Base-by-base conservation (phyloP, 371 early-diverging fungal species). In the Mucor saturninus region DNA sequence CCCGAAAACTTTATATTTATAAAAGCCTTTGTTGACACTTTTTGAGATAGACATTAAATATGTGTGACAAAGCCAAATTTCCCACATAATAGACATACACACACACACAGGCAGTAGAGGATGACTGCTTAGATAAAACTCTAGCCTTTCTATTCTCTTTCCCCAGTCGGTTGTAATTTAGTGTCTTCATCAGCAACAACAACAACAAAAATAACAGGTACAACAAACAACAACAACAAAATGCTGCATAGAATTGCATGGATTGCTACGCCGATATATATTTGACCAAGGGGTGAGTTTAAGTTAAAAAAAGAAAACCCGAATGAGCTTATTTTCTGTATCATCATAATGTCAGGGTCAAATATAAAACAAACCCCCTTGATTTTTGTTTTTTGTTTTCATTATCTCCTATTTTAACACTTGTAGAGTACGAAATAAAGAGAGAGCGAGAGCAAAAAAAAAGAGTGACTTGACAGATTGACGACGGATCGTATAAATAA, bases 391-490 rank as follows among this genome's bases (percentile, higher is more conserved):
- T 45, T 15, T 45, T n/a, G 6, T 15, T 45, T 45, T 45, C 45
- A 45, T 45, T 45, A 45, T 45, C 45, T 45, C 45, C 45, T 45
- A 45, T 45, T 45, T 42, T n/a, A 10, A 42, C 6, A 38, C 35
- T 4, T 35, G 35, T 6, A 35, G 8, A 35, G 35, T 35, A 2
- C 4, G 35, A 43, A n/a, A 43, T 9, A 43, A 4, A 43, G 45
- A 15, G 45, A 43, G 15, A 15, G 31, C 8, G 52, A 54, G 37
- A 39, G 56, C 21, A 21, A n/a, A 31, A 40, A 29, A 30, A 26
- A 56, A 57, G 43, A 39, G 42, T 21, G 42, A 56, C 15, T 45
- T 45, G 45, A 45, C 45, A 45, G 15, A 45, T 45, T 45, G 13
- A 45, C 45, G 45, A 45, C 45, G 45, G 45, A 45, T 45, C 21